These are phyloP conservation scores for Cytospora mali DNA, from an alignment of 2,329 filamentous ascomycete genomes.

Conservation along the genomic window DNA sequence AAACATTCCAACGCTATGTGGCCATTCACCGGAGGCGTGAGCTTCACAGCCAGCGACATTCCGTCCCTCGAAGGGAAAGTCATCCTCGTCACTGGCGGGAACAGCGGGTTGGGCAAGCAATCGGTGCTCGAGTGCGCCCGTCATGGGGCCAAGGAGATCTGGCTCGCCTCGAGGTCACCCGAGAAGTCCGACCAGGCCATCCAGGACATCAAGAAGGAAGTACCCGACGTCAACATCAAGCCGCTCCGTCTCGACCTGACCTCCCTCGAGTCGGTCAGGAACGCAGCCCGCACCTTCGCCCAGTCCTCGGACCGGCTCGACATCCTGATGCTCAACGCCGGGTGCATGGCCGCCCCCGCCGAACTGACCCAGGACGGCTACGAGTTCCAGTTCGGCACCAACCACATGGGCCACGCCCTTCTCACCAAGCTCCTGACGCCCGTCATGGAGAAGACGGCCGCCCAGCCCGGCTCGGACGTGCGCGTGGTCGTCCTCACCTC, in stretches of 20 bases:
- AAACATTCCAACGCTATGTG: conserved; percentile 7
- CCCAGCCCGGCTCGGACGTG: conserved; percentile 31
- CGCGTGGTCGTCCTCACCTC: conserved; percentile 38
- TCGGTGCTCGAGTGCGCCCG: conserved; percentile 46
- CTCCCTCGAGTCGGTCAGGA: conserved; percentile 46
- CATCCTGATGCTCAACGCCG: conserved; percentile 46
- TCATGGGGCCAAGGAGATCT: conserved; percentile 39
- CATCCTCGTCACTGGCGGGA: conserved; percentile 53
- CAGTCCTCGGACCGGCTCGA: conserved; percentile 29
- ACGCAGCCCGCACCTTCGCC: conserved; percentile 43
- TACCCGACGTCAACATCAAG: conserved; percentile 30
- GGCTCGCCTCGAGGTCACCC: conserved; percentile 41
- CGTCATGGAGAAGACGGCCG: conserved; percentile 35
- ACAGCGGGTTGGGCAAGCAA: conserved; percentile 52
- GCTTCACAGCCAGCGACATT: conserved; percentile 43
- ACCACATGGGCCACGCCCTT: conserved; percentile 52
- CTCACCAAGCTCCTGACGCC: conserved; percentile 44
- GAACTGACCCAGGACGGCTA: conserved; percentile 48
- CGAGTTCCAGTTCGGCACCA: conserved; percentile 52
- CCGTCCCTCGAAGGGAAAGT: conserved; percentile 44
- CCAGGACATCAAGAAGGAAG: conserved; percentile 39
- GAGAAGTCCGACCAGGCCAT: conserved; percentile 41
- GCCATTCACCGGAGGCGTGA: conserved; percentile 19
- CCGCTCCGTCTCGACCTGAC: conserved; percentile 49
- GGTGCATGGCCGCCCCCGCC: conserved; percentile 44